phyloP scores from a whole-genome alignment of 202 grass and related monocot genomes.

The Schoenoplectus tabernaemontani region DNA sequence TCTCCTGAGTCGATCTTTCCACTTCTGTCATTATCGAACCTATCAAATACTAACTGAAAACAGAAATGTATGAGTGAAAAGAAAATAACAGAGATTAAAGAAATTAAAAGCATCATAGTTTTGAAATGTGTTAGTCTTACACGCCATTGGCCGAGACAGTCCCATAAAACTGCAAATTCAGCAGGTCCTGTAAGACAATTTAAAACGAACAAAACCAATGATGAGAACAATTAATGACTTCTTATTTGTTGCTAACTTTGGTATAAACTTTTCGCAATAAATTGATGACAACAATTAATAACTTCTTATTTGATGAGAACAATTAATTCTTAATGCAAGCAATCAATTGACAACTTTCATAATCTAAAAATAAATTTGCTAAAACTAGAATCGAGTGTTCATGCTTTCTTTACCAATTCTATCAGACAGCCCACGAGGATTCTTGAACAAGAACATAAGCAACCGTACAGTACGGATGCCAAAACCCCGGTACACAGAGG shows the following conservation, averaged over 20 bases:
- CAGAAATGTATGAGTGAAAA: not conserved
- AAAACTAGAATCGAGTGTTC: not conserved
- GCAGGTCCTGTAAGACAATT: constrained; percentile 42
- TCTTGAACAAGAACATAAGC: constrained; percentile 67
- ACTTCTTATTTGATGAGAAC: no score
- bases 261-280: not conserved
- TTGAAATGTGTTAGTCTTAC: constrained; percentile 31
- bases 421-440: constrained; percentile 29
- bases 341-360: not conserved
- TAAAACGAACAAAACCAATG: constrained; percentile 10
- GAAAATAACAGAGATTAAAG: not conserved
- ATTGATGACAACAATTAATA: no score
- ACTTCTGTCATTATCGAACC: constrained; percentile 64
- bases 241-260: not conserved
- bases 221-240: not conserved
- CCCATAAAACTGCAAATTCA: constrained; percentile 71
- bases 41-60: constrained; percentile 61
- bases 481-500: constrained; percentile 45
- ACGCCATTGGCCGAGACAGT: constrained; percentile 85
- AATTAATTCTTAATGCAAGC: not conserved
- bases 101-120: not conserved
- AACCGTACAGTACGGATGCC: constrained; percentile 72
- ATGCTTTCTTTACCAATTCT: constrained; percentile 43
- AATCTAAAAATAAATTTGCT: not conserved
- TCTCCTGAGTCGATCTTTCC: constrained; percentile 69